Base-by-base conservation (phyloP, 2,329 filamentous ascomycete genomes). In the Alternaria metachromatica region DNA sequence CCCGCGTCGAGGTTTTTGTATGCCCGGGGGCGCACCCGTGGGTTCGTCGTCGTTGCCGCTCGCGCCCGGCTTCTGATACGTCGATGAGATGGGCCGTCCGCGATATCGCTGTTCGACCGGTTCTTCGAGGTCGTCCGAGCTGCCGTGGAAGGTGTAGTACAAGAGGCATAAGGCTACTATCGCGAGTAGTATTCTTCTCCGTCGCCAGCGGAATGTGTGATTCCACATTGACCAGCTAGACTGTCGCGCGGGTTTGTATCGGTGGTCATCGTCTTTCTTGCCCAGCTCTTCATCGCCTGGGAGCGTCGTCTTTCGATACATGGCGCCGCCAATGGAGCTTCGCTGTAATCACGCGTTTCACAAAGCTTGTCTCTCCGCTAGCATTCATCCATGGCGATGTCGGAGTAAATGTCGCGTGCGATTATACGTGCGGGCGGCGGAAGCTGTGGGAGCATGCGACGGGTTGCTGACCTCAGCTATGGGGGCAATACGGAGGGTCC, bases 251-350 rank as follows among this genome's bases (percentile, higher is more conserved):
- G 81, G 82, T 64, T 80, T 83, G 58, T 60, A 73, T 45, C 51
- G 53, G 76, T 87, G 86, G 76, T 89, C 87, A 76, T 90, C 88
- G 77, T 90, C 85, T 74, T 87, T 87, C 80, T 90, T 90, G 61
- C 87, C 88, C 63, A 89, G 82, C 82, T 90, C 87, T 79, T 88
- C 87, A 73, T 90, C 88, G 62, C 81, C 83, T 23, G 82, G 76
- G 66, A 86, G 82, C 20, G 83, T 76, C 78, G 78, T 70, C 76
- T 82, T 78, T 79, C 70, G 67, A 64, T 77, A 63, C 77, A 80
- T 79, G 69, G 59, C 75, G 62, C 69, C 66, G 44, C 73, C 57
- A 30, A 71, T 72, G 33, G 68, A 63, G 48, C 71, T 68, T 53
- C 74, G 69, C 62, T 72, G 70, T 64, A 78, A 48, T 72, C 72